phyloP scores from a whole-genome alignment of 1,139 yeast species.

The Zygoascus sp. region DNA sequence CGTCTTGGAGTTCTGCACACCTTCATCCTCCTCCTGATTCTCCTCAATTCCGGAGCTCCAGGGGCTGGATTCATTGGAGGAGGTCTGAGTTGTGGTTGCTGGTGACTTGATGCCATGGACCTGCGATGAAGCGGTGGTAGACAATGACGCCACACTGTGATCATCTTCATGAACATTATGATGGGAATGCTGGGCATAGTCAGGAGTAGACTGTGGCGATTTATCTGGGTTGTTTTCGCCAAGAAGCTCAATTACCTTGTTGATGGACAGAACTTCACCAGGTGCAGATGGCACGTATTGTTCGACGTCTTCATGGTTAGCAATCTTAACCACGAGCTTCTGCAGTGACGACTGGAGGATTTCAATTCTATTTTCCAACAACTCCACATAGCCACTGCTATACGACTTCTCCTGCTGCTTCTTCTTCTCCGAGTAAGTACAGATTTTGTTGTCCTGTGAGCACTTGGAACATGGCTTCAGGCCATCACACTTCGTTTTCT shows the following conservation, averaged over 20 bases:
- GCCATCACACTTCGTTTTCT: conserved; percentile 60
- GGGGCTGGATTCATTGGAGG: neutral
- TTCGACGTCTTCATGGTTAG: conserved; percentile 29
- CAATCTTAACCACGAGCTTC: conserved; percentile 39
- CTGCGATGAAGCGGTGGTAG: neutral
- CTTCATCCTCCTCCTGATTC: neutral
- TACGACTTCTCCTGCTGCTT: conserved; percentile 57
- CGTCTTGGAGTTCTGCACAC: neutral
- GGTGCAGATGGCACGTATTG: conserved; percentile 21
- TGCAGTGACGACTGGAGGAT: conserved; percentile 54
- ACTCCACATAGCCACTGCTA: conserved; percentile 64
- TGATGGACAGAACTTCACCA: conserved; percentile 23
- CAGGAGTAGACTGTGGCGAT: neutral
- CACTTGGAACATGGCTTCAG: conserved; percentile 71
- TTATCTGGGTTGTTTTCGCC: conserved; percentile 16
- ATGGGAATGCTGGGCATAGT: neutral
- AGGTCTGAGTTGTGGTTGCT: neutral
- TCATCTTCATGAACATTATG: neutral
- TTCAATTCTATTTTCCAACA: conserved; percentile 63
- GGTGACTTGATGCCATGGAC: neutral
- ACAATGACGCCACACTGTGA: neutral
- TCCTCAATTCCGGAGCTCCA: neutral
- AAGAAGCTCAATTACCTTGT: conserved; percentile 24
- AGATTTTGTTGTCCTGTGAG: conserved; percentile 62
- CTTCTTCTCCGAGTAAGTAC: conserved; percentile 69